Base-by-base conservation (phyloP, 2,329 filamentous ascomycete species). In the Pseudogymnoascus sp. region DNA sequence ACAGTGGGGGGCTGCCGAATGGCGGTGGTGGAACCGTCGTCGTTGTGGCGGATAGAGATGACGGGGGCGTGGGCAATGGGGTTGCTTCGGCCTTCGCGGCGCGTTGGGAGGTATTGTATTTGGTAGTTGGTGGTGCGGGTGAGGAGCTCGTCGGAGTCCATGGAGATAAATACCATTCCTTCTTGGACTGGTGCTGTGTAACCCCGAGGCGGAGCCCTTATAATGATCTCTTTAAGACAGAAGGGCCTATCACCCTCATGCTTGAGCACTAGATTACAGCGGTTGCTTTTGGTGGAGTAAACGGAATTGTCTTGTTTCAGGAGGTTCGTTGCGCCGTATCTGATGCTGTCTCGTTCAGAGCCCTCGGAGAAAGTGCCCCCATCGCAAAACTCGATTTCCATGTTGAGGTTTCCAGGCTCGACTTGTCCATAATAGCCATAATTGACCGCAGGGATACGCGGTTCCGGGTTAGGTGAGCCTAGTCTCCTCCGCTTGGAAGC, bases 381-480 rank as follows among this genome's bases (percentile, higher is more conserved):
- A 72, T 97, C 92, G 70, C 91, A 97, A 77, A 87, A 94, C 57
- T 90, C 82, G 64, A 97, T 86, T 71, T 96, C 89, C 89, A 97
- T 91, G 64, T 82, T 87, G 68, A 97, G 76, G 65, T 83, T 81
- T 3, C 91, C 92, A 0, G 90, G 83, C 63, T 94, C 89, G 14
- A 96, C 88, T 74, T 96, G 92, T 16, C 92, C 93, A 72, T 88
- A 91, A 68, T 86, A 86, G 20, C 92, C 93, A 72, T 97, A 97
- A 64, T 83, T 86, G 70, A 92, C 90, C 2, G 80, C 82, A 63
- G 75, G 76, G 66, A 78, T 81, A 1, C 61, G 64, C 38, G 72
- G 71, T 6, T 78, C 74, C 25, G 78, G 73, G 54, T 79, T 79
- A 64, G 89, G 86, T 1, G 82, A 78, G 67, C 90, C 87, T 37